Percentiles rank a stretch among this genome's conserved stretches.
phyloP scores from a whole-genome alignment of 495 filamentous ascomycete species.

The Penicillium coffeae region DNA sequence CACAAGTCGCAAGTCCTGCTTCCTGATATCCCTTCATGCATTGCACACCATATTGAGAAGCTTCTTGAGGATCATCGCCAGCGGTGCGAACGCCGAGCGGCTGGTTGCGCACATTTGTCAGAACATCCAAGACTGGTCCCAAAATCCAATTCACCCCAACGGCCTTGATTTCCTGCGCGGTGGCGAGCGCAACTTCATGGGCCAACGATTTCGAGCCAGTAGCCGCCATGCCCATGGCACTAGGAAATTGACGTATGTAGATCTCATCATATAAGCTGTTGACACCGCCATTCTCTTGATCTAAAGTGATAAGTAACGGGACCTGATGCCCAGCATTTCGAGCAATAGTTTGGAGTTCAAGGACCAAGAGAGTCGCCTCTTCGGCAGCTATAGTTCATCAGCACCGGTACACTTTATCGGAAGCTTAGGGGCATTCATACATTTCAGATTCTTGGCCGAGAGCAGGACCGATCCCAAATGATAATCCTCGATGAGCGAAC shows the following conservation, averaged over 20 bases:
- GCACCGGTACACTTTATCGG: constrained; percentile 15
- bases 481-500: constrained; percentile 77
- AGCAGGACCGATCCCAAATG: constrained; percentile 80
- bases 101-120: constrained; percentile 85
- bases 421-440: constrained; percentile 40
- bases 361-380: constrained; percentile 73
- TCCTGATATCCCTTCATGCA: constrained; percentile 88
- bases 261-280: constrained; percentile 91
- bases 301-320: constrained; percentile 77
- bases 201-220: constrained; percentile 74
- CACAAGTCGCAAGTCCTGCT: constrained; percentile 77
- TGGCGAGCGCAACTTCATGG: constrained; percentile 79
- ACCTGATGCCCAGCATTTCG: constrained; percentile 81
- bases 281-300: constrained; percentile 93
- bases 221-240: constrained; percentile 85
- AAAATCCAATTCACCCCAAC: constrained; percentile 90
- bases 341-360: constrained; percentile 83
- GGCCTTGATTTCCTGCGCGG: constrained; percentile 77
- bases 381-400: constrained; percentile 60
- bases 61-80: constrained; percentile 85
- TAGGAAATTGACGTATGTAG: constrained; percentile 86
- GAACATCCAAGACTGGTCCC: constrained; percentile 83
- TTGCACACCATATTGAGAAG: constrained; percentile 79
- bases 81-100: constrained; percentile 78
- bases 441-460: constrained; percentile 89